Conservation (phyloP, 2,329 filamentous ascomycete species). For the Fusarium clavum region DNA sequence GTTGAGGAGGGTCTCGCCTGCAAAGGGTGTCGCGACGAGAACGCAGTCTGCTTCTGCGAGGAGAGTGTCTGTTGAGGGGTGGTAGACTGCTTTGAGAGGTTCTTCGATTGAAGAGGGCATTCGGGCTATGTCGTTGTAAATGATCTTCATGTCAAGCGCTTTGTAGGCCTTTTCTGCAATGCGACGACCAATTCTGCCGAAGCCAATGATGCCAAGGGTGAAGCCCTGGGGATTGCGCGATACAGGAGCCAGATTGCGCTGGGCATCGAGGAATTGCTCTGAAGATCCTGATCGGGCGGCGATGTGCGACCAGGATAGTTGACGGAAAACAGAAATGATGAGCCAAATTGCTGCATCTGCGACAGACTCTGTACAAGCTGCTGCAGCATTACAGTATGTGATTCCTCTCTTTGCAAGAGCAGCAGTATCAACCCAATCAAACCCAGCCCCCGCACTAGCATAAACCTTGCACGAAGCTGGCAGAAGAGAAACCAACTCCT, state of each 20-base stretch:
- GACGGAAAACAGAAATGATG: constrained; percentile 46
- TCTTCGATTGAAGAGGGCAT: constrained; percentile 32
- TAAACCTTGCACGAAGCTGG: constrained; percentile 43
- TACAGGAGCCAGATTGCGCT: constrained; percentile 41
- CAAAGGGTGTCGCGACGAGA: constrained; percentile 43
- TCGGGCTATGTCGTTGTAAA: constrained; percentile 44
- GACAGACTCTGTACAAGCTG: constrained; percentile 45
- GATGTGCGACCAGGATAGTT: constrained; percentile 44
- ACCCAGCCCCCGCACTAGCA: constrained; percentile 44
- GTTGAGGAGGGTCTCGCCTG: constrained; percentile 45
- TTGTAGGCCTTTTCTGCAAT: constrained; percentile 47
- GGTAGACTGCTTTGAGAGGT: constrained; percentile 32
- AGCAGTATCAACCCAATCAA: constrained; percentile 46
- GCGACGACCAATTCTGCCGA: constrained; percentile 43
- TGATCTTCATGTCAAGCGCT: constrained; percentile 46
- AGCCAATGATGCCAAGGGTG: constrained; percentile 45
- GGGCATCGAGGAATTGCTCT: constrained; percentile 44
- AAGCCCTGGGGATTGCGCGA: constrained; percentile 43
- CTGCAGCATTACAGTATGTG: constrained; percentile 45
- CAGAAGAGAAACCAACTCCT: constrained; percentile 41
- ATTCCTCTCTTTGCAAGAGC: constrained; percentile 41
- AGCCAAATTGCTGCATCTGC: constrained; percentile 46
- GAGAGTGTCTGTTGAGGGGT: constrained; percentile 39
- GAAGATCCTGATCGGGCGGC: constrained; percentile 43
- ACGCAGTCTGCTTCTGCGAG: constrained; percentile 45